phyloP scores from a whole-genome alignment of 169 alveolate species.

The Plasmodium ovale region DNA sequence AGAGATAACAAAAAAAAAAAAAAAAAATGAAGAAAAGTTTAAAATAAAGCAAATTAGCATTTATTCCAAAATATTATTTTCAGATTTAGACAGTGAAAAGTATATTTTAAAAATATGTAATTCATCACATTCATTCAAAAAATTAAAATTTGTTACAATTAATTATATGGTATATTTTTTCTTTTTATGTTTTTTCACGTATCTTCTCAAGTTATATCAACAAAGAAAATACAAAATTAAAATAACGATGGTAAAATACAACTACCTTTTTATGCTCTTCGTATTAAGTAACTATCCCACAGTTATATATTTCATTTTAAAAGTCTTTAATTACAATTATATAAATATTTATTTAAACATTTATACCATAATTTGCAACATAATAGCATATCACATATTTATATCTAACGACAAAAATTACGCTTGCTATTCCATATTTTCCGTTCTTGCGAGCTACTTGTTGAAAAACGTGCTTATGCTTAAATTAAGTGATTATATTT shows the following conservation, averaged over 20 bases:
- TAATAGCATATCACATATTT: slow-evolving; percentile 64
- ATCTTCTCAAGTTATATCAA: slow-evolving; percentile 61
- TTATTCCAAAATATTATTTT: slow-evolving; percentile 55
- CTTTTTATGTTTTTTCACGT: slow-evolving; percentile 48
- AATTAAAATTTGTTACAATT: slow-evolving; percentile 35
- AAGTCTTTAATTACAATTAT: slow-evolving; percentile 64
- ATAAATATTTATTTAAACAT: slow-evolving; percentile 62
- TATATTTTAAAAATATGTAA: slow-evolving; percentile 73
- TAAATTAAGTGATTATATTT: slow-evolving; percentile 27
- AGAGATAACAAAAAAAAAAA: slow-evolving; percentile 40
- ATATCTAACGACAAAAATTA: slow-evolving; percentile 57
- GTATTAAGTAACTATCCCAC: slow-evolving; percentile 60
- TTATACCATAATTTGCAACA: slow-evolving; percentile 51
- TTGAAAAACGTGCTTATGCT: slow-evolving; percentile 46
- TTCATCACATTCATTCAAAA: slow-evolving; percentile 55
- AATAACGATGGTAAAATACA: slow-evolving; percentile 65
- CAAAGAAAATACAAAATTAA: slow-evolving; percentile 27
- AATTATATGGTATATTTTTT: slow-evolving; percentile 46
- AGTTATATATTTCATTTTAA: slow-evolving; percentile 50
- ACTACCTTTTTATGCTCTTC: slow-evolving; percentile 72
- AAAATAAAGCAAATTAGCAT: slow-evolving; percentile 64
- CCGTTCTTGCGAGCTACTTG: slow-evolving; percentile 54
- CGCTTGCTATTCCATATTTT: slow-evolving; percentile 45
- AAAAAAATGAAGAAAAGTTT: slow-evolving; percentile 44
- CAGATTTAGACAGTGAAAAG: slow-evolving; percentile 71